Evolutionary conservation across 805 yeast genomes (phyloP).

Genomic region (Metschnikowia continentalis): DNA sequence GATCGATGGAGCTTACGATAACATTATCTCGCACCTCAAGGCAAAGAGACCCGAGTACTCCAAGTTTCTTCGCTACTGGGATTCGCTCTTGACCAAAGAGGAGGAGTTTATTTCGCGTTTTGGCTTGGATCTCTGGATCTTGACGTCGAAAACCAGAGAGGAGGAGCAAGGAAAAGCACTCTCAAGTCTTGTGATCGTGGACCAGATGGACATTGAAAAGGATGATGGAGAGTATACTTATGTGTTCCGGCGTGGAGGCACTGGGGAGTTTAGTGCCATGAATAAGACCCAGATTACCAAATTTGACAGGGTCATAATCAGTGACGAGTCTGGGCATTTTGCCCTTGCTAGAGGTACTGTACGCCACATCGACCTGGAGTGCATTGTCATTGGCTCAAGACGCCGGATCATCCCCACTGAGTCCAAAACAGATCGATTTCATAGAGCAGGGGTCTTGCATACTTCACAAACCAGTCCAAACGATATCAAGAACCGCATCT

Average conservation of each 20-base stretch:
- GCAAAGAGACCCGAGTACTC: constrained; percentile 36
- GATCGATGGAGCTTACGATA: constrained; percentile 42
- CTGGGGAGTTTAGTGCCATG: constrained; percentile 15
- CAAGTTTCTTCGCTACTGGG: constrained; percentile 70
- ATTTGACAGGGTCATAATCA: constrained; percentile 64
- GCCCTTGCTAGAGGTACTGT: constrained; percentile 66
- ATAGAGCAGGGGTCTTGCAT: constrained; percentile 17
- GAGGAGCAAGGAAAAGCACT: constrained; percentile 53
- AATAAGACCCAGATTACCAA: constrained; percentile 46
- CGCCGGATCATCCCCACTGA: constrained; percentile 48
- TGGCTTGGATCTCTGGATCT: constrained; percentile 66
- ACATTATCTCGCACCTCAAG: constrained; percentile 47
- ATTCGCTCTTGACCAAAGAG: constrained; percentile 65
- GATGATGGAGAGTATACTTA: constrained; percentile 36
- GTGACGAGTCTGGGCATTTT: constrained; percentile 78
- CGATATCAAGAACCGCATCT: constrained; percentile 5
- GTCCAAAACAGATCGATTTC: constrained; percentile 40
- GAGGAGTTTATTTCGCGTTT: constrained; percentile 52
- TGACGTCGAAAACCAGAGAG: constrained; percentile 58
- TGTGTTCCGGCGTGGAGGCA: constrained; percentile 40
- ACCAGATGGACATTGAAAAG: constrained; percentile 18
- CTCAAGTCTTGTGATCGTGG: constrained; percentile 44
- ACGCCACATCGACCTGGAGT: constrained; percentile 36
- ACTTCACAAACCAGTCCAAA: constrained; percentile 8
- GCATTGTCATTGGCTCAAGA: constrained; percentile 48